A percentile compares a stretch with the other conserved stretches of the same genome.
Conservation (phyloP, 2,329 filamentous ascomycete species). For the Ceratocystis harringtonii region DNA sequence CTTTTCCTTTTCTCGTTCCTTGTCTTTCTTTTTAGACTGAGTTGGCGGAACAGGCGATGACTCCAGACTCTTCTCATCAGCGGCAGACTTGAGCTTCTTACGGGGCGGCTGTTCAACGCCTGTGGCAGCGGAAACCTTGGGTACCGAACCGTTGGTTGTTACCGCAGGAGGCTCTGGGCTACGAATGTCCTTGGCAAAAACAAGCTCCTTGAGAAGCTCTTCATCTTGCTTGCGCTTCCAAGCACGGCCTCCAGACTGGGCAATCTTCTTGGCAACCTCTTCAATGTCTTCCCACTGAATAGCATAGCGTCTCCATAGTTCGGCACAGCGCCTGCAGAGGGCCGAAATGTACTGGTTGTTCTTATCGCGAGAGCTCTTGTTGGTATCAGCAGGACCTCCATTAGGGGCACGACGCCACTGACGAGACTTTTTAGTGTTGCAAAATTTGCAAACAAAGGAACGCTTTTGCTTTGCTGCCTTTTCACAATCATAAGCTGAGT, state of each 20-base stretch:
- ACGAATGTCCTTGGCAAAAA: slow-evolving; percentile 42
- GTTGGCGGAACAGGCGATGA: slow-evolving; percentile 30
- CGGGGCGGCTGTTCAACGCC: slow-evolving; percentile 36
- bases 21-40: slow-evolving; percentile 32
- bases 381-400: slow-evolving; percentile 47
- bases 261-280: slow-evolving; percentile 76
- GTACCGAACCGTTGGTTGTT: slow-evolving; percentile 17
- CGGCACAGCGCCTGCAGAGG: slow-evolving; percentile 77
- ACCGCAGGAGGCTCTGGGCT: slow-evolving; percentile 14
- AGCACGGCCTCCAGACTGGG: slow-evolving; percentile 60
- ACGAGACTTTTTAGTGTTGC: slow-evolving; percentile 59
- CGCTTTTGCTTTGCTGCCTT: slow-evolving; percentile 71
- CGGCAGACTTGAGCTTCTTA: slow-evolving; percentile 47
- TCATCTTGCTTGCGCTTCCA: slow-evolving; percentile 87
- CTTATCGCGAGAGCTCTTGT: slow-evolving; percentile 56
- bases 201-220: slow-evolving; percentile 64
- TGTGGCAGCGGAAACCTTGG: slow-evolving; percentile 11
- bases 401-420: slow-evolving; percentile 87
- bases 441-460: slow-evolving; percentile 89
- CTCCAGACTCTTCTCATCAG: slow-evolving; percentile 31
- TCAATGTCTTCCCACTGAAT: slow-evolving; percentile 93
- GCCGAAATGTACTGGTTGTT: slow-evolving; percentile 59
- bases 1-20: slow-evolving; percentile 11
- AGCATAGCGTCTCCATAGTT: slow-evolving; percentile 88
- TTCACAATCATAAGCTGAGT: slow-evolving; percentile 85